phyloP scores from a whole-genome alignment of 768 basidiomycete species.

The Boletus rufocinnamomeus region DNA sequence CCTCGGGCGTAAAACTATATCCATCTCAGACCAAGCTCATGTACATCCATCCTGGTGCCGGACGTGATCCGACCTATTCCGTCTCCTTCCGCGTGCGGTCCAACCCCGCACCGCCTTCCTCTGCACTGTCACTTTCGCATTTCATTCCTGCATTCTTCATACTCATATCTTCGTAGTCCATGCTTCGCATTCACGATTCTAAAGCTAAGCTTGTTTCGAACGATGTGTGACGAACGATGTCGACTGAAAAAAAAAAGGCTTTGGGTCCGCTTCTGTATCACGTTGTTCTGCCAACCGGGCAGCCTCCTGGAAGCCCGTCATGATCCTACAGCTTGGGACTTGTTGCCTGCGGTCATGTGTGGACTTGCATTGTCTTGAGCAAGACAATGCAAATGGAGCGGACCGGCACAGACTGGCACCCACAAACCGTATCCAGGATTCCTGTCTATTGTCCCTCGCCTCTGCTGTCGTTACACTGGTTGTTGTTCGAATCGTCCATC shows the following conservation, averaged over 20 bases:
- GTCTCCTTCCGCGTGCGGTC: slow-evolving; percentile 11
- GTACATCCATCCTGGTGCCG: not conserved
- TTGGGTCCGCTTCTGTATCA: slow-evolving; percentile 15
- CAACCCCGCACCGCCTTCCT: slow-evolving; percentile 2
- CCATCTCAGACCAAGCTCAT: slow-evolving; percentile 12
- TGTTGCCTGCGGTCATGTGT: not conserved
- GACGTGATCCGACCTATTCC: slow-evolving; percentile 26
- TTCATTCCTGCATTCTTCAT: slow-evolving; percentile 8
- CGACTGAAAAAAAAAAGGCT: not conserved
- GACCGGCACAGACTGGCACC: slow-evolving; percentile 7
- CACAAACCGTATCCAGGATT: slow-evolving; percentile 18
- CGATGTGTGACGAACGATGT: slow-evolving; percentile 10
- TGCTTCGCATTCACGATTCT: slow-evolving; percentile 2
- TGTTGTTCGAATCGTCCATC: slow-evolving; percentile 11
- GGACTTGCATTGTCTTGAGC: slow-evolving; percentile 10
- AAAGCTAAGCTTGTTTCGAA: slow-evolving; percentile 1
- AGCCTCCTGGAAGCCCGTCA: slow-evolving; percentile 20
- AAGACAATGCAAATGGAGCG: slow-evolving; percentile 14
- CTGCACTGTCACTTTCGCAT: not conserved
- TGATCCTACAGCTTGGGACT: slow-evolving; percentile 26
- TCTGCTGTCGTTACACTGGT: not conserved
- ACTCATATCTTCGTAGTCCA: slow-evolving; percentile 5
- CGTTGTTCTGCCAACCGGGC: slow-evolving; percentile 22
- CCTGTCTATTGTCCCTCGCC: slow-evolving; percentile 14
- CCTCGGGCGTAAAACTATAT: slow-evolving; percentile 17